Conservation (phyloP, 2,329 filamentous ascomycete genomes). For the Kalaharituber pfeilii region DNA sequence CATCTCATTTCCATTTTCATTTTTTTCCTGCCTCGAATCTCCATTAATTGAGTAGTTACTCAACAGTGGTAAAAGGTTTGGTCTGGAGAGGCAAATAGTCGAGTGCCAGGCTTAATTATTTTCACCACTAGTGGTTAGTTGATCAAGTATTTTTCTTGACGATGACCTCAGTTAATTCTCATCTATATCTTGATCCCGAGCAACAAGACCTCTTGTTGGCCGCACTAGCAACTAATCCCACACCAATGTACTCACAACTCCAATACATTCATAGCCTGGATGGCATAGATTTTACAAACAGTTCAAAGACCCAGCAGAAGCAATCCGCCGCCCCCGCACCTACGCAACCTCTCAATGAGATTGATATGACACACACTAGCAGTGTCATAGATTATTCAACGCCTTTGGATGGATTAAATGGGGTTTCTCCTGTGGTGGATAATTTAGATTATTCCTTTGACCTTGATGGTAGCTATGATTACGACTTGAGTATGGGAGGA, state of each 20-base stretch:
- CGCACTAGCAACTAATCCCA: conserved; percentile 51
- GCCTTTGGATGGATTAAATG: conserved; percentile 13
- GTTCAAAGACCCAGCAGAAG: not conserved
- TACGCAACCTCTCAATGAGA: not conserved
- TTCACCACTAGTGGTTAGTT: too few relatives aligned
- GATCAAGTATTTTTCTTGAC: too few relatives aligned
- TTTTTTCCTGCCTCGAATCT: too few relatives aligned
- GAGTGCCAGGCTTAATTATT: too few relatives aligned
- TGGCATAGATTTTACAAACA: not conserved
- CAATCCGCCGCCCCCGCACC: not conserved
- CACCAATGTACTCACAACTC: conserved; percentile 1
- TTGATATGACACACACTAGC: conserved; percentile 25
- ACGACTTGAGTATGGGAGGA: conserved; percentile 40
- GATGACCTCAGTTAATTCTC: conserved; percentile 1
- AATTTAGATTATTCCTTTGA: conserved; percentile 70
- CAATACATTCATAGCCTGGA: not conserved
- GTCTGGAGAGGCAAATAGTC: too few relatives aligned
- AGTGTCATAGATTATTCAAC: conserved; percentile 25
- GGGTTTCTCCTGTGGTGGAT: conserved; percentile 9
- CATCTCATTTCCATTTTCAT: too few relatives aligned
- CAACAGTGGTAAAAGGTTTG: too few relatives aligned
- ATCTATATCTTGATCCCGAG: conserved; percentile 54
- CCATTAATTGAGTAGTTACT: too few relatives aligned
- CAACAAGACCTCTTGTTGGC: conserved; percentile 62
- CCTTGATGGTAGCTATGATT: conserved; percentile 56